Base-by-base conservation (phyloP, 352 stramenopile species). In the Globisporangium mamillatum region DNA sequence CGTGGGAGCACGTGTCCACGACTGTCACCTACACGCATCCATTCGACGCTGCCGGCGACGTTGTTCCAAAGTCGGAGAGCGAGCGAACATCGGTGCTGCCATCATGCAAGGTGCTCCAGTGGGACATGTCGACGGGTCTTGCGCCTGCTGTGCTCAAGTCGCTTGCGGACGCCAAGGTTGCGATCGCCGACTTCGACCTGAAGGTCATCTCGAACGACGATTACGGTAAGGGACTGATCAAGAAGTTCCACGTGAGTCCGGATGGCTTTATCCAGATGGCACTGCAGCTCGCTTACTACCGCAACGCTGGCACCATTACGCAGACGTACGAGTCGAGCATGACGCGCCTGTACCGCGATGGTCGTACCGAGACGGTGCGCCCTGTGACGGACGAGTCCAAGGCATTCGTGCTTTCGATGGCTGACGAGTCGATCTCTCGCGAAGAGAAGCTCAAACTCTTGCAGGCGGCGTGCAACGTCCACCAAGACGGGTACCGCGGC, bases 241-340 rank as follows among this genome's bases (percentile, higher is more conserved):
- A 98, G 78, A 93, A 89, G 59, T 97, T 92, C 72, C 88, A 90
- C 8, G 94, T 98, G 57, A 98, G 92, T 61, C 97, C 97, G 4
- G 97, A 99, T 72, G 95, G 91, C 1, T 99, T 97, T 64, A 91
- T 98, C 58, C 97, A 99, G 79, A 96, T 99, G 80, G 94, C 94
- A 18, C 89, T 99, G 24, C 97, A 99, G 79, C 86, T 99, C 44
- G 97, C 95, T 1, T 98, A 98, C 63, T 99, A 97, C 80, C 92
- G 95, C 68, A 94, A 94, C 72, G 79, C 88, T 9, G 89, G 92
- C 6, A 91, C 94, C 59, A 95, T 98, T 72, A 98, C 92, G 54
- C 95, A 97, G 64, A 99, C 97, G 6, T 99, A 99, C 76, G 97
- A 99, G 79, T 97, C 97, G 20, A 98, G 92, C 50, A 98, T 99